phyloP scores from a whole-genome alignment of 2,329 filamentous ascomycete genomes.

The Apiospora rasikravindrae region DNA sequence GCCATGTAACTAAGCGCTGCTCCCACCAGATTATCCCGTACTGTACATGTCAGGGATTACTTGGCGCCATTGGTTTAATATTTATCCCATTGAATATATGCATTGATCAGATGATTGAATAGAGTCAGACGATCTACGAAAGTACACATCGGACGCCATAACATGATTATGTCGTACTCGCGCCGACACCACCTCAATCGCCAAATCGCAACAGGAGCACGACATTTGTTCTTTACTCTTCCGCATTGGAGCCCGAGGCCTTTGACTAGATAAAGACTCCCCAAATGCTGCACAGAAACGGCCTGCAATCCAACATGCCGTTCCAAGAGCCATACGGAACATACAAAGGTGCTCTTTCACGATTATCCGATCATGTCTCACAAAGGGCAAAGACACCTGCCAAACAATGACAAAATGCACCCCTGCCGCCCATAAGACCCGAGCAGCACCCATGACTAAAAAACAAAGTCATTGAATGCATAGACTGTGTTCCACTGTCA shows the following conservation, averaged over 20 bases:
- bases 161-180: not conserved
- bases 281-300: not conserved
- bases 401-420: not conserved
- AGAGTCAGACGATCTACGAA: not conserved
- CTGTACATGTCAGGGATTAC: no score
- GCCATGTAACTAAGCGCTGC: no score
- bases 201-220: not conserved
- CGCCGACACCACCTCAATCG: not conserved
- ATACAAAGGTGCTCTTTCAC: not conserved
- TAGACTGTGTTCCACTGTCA: not conserved
- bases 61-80: no score
- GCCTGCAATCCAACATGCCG: not conserved
- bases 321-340: not conserved
- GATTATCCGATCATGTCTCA: not conserved
- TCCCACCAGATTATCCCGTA: no score
- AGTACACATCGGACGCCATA: not conserved
- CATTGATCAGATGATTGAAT: not conserved
- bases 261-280: not conserved
- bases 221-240: not conserved
- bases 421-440: not conserved
- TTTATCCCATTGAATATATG: no score
- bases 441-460: not conserved
- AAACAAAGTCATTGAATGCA: constrained; percentile 2
- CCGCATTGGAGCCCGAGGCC: not conserved
- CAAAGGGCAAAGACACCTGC: not conserved